These are phyloP conservation scores for Xylaria sp. DNA, from an alignment of 2,329 filamentous ascomycete species.

Conservation along the genomic window DNA sequence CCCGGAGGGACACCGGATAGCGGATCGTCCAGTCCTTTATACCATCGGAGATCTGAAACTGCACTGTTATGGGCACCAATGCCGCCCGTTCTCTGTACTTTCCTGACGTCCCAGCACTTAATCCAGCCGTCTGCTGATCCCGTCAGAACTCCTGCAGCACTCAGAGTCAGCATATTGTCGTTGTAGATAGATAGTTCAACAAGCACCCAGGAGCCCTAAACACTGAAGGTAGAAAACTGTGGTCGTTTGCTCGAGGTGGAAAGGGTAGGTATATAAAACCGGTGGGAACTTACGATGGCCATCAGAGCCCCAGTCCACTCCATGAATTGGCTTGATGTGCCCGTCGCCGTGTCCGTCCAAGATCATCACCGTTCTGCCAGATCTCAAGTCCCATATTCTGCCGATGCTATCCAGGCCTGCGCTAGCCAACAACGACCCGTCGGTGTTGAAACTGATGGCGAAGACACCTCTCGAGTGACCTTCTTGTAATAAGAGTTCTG, in stretches of 20 bases:
- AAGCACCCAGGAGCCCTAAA: too few relatives aligned
- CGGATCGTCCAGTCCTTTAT: slow-evolving; percentile 80
- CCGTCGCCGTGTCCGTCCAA: slow-evolving; percentile 82
- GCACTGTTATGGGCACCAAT: slow-evolving; percentile 91
- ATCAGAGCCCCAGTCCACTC: slow-evolving; percentile 88
- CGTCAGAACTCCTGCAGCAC: slow-evolving; percentile 62
- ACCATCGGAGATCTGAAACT: slow-evolving; percentile 93
- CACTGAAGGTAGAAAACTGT: too few relatives aligned
- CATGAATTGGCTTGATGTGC: slow-evolving; percentile 89
- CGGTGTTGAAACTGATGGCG: slow-evolving; percentile 83
- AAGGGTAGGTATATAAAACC: not conserved
- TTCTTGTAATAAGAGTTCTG: slow-evolving; percentile 86
- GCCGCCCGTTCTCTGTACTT: slow-evolving; percentile 79
- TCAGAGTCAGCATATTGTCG: not conserved
- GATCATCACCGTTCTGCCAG: slow-evolving; percentile 93
- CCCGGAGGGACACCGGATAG: slow-evolving; percentile 62
- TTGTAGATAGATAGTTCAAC: not conserved
- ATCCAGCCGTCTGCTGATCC: slow-evolving; percentile 93
- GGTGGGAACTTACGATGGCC: slow-evolving; percentile 64
- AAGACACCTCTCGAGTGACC: slow-evolving; percentile 95
- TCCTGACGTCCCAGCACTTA: slow-evolving; percentile 96
- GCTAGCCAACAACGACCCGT: slow-evolving; percentile 87
- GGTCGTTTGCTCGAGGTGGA: not conserved
- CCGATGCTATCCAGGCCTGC: slow-evolving; percentile 95
- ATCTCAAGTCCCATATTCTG: slow-evolving; percentile 91